phyloP scores from a whole-genome alignment of 2,329 filamentous ascomycete species.

The Ascochyta fabae region DNA sequence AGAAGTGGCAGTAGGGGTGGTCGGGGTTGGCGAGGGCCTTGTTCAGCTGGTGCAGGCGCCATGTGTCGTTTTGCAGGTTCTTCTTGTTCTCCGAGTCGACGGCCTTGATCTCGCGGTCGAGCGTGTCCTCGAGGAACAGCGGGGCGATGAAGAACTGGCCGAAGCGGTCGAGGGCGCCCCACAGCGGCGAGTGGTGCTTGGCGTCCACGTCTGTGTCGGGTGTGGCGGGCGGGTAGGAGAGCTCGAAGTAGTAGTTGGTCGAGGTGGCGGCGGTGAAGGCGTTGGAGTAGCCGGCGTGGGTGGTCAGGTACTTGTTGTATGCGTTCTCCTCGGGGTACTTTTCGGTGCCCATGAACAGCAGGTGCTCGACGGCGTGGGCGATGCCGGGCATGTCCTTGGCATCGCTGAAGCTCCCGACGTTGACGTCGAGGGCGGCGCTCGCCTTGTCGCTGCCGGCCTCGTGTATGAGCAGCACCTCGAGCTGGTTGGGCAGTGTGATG shows the following conservation, averaged over 20 bases:
- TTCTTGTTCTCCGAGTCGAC: conserved; percentile 98
- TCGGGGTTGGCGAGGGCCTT: conserved; percentile 86
- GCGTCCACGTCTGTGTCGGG: conserved; percentile 41
- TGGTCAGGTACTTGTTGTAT: conserved; percentile 90
- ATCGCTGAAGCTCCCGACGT: conserved; percentile 95
- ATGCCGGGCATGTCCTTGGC: conserved; percentile 89
- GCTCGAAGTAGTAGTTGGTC: conserved; percentile 98
- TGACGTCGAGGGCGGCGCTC: conserved; percentile 91
- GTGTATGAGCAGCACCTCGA: conserved; percentile 91
- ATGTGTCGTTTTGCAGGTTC: conserved; percentile 88
- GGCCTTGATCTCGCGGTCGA: conserved; percentile 85
- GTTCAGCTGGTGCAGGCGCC: conserved; percentile 85
- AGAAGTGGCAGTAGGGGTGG: conserved; percentile 91
- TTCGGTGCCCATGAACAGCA: conserved; percentile 98
- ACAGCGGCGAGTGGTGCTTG: conserved; percentile 65
- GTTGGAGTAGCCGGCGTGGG: conserved; percentile 90
- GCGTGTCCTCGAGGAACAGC: conserved; percentile 80
- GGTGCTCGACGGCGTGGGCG: conserved; percentile 94
- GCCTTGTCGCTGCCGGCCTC: conserved; percentile 96
- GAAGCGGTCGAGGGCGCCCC: conserved; percentile 87
- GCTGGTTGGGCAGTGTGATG: conserved; percentile 80
- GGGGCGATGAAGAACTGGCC: conserved; percentile 93
- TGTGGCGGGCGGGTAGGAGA: conserved; percentile 71
- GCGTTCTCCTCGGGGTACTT: conserved; percentile 84
- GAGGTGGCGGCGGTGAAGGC: conserved; percentile 93